Conservation (phyloP, 2,329 filamentous ascomycete genomes). For the Sporothrix brasiliensis region DNA sequence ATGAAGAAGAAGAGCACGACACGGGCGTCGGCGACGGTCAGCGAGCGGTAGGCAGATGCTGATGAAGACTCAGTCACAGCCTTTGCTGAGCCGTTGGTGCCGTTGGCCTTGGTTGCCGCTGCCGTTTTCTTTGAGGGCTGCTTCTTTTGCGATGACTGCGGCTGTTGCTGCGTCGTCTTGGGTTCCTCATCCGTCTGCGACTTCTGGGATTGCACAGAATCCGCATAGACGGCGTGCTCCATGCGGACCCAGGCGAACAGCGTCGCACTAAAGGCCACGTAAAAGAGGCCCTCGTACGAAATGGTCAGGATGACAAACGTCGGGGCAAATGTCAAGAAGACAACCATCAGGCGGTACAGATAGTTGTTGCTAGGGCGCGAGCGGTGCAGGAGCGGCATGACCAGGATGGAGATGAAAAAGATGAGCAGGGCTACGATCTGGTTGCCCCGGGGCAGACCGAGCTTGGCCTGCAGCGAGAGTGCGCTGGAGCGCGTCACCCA, state of each 20-base stretch:
- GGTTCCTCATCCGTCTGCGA: conserved; percentile 28
- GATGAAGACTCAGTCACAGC: neutral
- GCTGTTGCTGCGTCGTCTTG: neutral
- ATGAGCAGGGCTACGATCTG: conserved; percentile 84
- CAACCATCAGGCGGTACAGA: conserved; percentile 81
- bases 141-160: conserved; percentile 5
- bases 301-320: conserved; percentile 95
- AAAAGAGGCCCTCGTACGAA: conserved; percentile 96
- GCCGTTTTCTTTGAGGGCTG: neutral
- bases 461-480: conserved; percentile 80
- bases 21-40: conserved; percentile 81
- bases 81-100: conserved; percentile 31
- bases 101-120: neutral
- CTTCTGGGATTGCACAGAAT: conserved; percentile 41
- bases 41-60: conserved; percentile 56
- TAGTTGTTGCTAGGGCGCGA: conserved; percentile 83
- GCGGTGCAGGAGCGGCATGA: conserved; percentile 79
- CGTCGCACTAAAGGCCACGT: conserved; percentile 81
- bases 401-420: conserved; percentile 66
- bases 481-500: conserved; percentile 84
- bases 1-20: conserved; percentile 94
- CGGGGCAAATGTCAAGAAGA: conserved; percentile 91
- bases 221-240: conserved; percentile 73
- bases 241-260: conserved; percentile 89
- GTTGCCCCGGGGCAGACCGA: conserved; percentile 83